Conservation (phyloP, 2,329 filamentous ascomycete genomes). For the Pestalotiopsis sp. region DNA sequence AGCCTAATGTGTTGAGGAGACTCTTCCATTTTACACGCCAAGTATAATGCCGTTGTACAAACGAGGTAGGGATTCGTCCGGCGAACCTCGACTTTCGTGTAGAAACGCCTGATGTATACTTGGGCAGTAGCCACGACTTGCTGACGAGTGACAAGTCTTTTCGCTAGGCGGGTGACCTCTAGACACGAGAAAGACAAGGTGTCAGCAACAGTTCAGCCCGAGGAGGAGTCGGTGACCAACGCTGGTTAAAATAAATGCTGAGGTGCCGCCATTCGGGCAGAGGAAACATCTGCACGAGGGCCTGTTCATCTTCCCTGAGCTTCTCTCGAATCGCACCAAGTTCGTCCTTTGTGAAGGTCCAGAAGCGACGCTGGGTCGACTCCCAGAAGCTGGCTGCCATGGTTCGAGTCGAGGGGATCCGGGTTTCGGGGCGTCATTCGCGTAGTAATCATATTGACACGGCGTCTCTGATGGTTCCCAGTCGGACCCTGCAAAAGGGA, state of each 20-base stretch:
- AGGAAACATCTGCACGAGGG: slow-evolving; percentile 76
- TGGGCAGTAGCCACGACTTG: slow-evolving; percentile 94
- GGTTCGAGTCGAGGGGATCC: background rate
- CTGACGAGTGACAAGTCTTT: slow-evolving; percentile 82
- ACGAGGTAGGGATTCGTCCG: slow-evolving; percentile 93
- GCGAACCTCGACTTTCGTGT: slow-evolving; percentile 86
- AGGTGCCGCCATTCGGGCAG: slow-evolving; percentile 81
- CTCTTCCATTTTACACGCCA: slow-evolving; percentile 98
- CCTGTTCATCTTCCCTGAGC: slow-evolving; percentile 76
- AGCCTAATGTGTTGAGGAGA: slow-evolving; percentile 94
- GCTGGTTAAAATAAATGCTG: slow-evolving; percentile 90
- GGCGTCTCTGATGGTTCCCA: background rate
- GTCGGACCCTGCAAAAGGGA: background rate
- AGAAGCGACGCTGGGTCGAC: slow-evolving; percentile 86
- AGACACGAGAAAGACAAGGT: background rate
- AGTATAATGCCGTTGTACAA: slow-evolving; percentile 88
- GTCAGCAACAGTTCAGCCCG: background rate
- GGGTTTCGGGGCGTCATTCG: background rate
- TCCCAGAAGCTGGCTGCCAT: slow-evolving; percentile 99
- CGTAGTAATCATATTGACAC: slow-evolving; percentile 3
- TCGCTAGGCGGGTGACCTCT: slow-evolving; percentile 83
- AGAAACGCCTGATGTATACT: slow-evolving; percentile 93
- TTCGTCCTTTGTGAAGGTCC: slow-evolving; percentile 86
- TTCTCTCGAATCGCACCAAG: slow-evolving; percentile 74
- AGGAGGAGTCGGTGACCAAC: slow-evolving; percentile 50